These are phyloP conservation scores for Cryptosporidium sp. DNA, from an alignment of 169 alveolate species.

Conservation along the genomic window DNA sequence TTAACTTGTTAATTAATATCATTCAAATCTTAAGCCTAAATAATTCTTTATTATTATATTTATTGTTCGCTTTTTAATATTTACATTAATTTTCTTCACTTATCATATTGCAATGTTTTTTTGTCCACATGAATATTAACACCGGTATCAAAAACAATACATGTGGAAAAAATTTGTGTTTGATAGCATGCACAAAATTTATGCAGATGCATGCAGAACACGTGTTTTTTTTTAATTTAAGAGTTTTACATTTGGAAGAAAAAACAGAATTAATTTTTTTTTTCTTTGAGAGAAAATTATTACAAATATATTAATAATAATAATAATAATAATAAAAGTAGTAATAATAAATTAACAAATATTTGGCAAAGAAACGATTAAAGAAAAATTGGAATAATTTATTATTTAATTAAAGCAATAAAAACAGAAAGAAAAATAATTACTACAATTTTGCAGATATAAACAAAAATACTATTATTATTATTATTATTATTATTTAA, in stretches of 20 bases:
- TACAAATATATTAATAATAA: neutral
- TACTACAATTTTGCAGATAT: neutral
- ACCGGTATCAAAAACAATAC: slow-evolving; percentile 47
- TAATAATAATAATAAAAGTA: neutral
- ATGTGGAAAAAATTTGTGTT: slow-evolving; percentile 34
- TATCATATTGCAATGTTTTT: neutral
- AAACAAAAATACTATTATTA: neutral
- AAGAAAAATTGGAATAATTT: neutral
- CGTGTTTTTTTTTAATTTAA: slow-evolving; percentile 12
- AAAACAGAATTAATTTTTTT: slow-evolving; percentile 1
- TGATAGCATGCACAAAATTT: slow-evolving; percentile 23
- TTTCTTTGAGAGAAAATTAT: neutral
- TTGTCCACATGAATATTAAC: slow-evolving; percentile 23
- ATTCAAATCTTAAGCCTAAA: neutral
- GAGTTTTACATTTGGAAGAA: neutral
- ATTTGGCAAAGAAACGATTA: neutral
- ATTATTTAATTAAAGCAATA: too few species aligned
- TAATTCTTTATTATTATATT: neutral
- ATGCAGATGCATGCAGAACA: slow-evolving; percentile 29
- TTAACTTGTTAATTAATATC: neutral
- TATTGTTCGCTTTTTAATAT: neutral
- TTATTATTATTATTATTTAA: too few species aligned
- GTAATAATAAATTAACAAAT: neutral
- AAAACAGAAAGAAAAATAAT: too few species aligned
- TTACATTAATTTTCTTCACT: neutral